Base-by-base conservation (phyloP, 139 green algal genomes). In the Raphidocelis subcapitata region DNA sequence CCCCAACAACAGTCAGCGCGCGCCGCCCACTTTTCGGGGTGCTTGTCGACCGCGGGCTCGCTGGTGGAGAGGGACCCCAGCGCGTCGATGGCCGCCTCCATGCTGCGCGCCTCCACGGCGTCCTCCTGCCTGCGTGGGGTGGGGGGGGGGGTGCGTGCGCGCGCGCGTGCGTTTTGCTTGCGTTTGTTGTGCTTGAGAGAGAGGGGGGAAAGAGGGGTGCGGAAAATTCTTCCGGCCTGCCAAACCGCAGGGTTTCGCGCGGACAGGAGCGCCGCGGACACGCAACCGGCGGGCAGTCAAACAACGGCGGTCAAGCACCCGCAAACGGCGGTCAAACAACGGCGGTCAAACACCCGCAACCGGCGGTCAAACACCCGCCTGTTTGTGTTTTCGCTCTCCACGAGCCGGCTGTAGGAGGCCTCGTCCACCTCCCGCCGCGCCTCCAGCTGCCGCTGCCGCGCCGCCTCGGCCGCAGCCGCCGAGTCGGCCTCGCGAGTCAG, bases 21-120 rank as follows among this genome's bases (percentile, higher is more conserved):
- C n/a, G 26, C 26, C 14, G 36, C 84, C 73, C 75, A 92, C 86
- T 91, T 93, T 46, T 93, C 88, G 3, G 88, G 88, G 56, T 93
- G 87, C 69, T 88, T 87, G 68, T 93, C 88, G 23, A n/a, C 70
- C 8, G 70, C 24, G 32, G 69, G 16, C 41, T 60, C 61, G 15
- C 26, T 15, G 4, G 65, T 65, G 24, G 21, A 21, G 10, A 77
- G 26, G 1, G 56, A 51, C 5, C 20, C 28, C 16, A 78, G 65
- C 23, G 29, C 67, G 5, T 81, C 80, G 44, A 72, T 70, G 1
- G 73, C 65, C 12, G 80, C 75, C 57, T 72, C 76, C 29, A 94
- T 64, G 18, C 71, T 68, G 31, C 92, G 82, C 35, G 79, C 82
- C 18, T 84, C 73, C 35, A 94, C 76, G 3, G 88, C 87, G 18